phyloP scores from a whole-genome alignment of 2,329 filamentous ascomycete genomes.

The Phyllosticta paracitricarpa region DNA sequence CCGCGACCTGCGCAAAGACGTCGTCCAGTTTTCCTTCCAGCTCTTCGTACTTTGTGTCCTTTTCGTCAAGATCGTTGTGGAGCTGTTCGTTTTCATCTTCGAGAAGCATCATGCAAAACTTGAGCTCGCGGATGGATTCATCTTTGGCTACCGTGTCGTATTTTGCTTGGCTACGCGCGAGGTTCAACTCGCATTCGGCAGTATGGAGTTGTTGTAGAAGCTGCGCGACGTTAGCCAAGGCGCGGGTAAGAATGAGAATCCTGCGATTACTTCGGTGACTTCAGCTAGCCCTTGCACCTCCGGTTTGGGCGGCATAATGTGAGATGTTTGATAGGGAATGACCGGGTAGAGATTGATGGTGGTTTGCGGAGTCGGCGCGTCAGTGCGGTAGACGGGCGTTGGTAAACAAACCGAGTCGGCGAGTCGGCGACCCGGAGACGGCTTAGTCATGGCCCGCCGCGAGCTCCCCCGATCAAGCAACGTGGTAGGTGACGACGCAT shows the following conservation, averaged over 20 bases:
- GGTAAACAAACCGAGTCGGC: constrained; percentile 3
- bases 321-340: not conserved
- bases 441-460: not conserved
- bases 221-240: constrained; percentile 16
- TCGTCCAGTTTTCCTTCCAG: constrained; percentile 43
- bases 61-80: constrained; percentile 50
- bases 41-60: constrained; percentile 50
- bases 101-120: constrained; percentile 60
- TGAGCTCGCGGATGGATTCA: constrained; percentile 62
- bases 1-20: constrained; percentile 36
- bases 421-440: not conserved
- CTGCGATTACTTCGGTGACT: constrained; percentile 22
- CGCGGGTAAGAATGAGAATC: not conserved
- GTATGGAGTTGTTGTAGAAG: constrained; percentile 43
- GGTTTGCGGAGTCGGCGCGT: not conserved
- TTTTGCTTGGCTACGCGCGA: constrained; percentile 54
- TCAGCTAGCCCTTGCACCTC: constrained; percentile 20
- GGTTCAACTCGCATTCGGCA: constrained; percentile 55
- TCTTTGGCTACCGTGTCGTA: constrained; percentile 61
- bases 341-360: constrained; percentile 1
- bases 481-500: constrained; percentile 6
- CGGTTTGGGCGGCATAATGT: constrained; percentile 18
- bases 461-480: not conserved
- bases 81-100: constrained; percentile 64
- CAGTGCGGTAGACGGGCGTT: not conserved